These are phyloP conservation scores for Talaromyces amestolkiae DNA, from an alignment of 2,329 filamentous ascomycete species.

Conservation along the genomic window DNA sequence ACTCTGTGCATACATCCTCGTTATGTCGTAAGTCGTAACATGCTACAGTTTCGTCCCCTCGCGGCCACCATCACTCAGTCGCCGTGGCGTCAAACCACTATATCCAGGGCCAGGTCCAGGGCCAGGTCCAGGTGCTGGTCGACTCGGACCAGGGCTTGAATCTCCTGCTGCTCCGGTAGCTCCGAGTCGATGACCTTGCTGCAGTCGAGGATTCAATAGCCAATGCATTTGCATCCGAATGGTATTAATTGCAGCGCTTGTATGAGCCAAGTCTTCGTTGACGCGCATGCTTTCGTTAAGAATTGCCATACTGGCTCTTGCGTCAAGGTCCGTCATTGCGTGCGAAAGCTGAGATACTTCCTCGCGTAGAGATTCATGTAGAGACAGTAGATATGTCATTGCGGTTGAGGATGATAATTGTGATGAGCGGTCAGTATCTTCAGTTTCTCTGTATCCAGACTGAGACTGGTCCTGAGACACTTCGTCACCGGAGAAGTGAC, in stretches of 20 bases:
- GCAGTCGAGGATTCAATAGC: slow-evolving; percentile 58
- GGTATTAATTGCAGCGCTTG: slow-evolving; percentile 58
- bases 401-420: slow-evolving; percentile 37
- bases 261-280: slow-evolving; percentile 62
- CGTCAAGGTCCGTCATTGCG: slow-evolving; percentile 59
- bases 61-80: slow-evolving; percentile 41
- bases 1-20: not conserved
- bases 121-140: slow-evolving; percentile 23
- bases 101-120: slow-evolving; percentile 11
- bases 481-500: not conserved
- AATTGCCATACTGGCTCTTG: slow-evolving; percentile 60
- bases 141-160: slow-evolving; percentile 20
- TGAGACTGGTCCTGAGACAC: slow-evolving; percentile 1
- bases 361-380: slow-evolving; percentile 61
- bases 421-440: slow-evolving; percentile 23
- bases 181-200: slow-evolving; percentile 35
- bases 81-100: slow-evolving; percentile 24
- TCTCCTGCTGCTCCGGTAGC: slow-evolving; percentile 20
- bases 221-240: slow-evolving; percentile 62
- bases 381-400: slow-evolving; percentile 58
- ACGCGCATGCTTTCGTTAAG: slow-evolving; percentile 62
- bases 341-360: slow-evolving; percentile 56
- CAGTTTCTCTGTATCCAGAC: slow-evolving; percentile 10
- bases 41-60: slow-evolving; percentile 41
- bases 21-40: slow-evolving; percentile 2